These are phyloP conservation scores for Pleoardoris graminearum DNA, from an alignment of 2,329 filamentous ascomycete species.

Conservation along the genomic window DNA sequence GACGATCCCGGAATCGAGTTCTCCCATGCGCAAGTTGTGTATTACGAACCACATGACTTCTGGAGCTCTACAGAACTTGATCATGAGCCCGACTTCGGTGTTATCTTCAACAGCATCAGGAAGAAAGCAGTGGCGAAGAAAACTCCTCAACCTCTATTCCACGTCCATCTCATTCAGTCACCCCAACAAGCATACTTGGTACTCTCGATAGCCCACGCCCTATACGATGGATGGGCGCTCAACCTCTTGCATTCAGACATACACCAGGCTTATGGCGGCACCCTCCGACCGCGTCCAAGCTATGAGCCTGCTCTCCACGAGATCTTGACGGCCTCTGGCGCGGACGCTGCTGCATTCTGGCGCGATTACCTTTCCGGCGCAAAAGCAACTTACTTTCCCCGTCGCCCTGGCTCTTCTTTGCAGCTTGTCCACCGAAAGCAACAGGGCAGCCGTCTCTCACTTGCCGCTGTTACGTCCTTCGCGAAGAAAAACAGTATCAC, in stretches of 20 bases:
- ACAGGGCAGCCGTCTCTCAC: conserved; percentile 48
- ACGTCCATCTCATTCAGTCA: conserved; percentile 46
- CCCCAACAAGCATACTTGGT: conserved; percentile 49
- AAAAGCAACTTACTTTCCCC: conserved; percentile 47
- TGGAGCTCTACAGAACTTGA: conserved; percentile 35
- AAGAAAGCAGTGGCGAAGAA: conserved; percentile 35
- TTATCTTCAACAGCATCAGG: conserved; percentile 38
- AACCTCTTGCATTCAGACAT: conserved; percentile 73
- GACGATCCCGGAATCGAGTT: conserved; percentile 61
- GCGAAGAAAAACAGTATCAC: conserved; percentile 71
- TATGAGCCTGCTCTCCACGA: conserved; percentile 60
- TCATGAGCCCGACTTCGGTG: conserved; percentile 32
- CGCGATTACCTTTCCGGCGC: conserved; percentile 63
- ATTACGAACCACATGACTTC: conserved; percentile 36
- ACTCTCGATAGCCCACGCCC: conserved; percentile 79
- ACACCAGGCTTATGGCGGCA: conserved; percentile 61
- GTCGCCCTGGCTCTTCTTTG: conserved; percentile 8
- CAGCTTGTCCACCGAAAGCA: conserved; percentile 52
- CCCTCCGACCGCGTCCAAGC: conserved; percentile 48
- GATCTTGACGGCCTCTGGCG: conserved; percentile 54
- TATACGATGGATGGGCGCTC: conserved; percentile 90
- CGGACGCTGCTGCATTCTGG: conserved; percentile 69
- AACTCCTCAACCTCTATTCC: conserved; percentile 23
- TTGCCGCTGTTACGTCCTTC: conserved; percentile 56
- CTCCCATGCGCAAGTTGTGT: conserved; percentile 62